Evolutionary conservation across 768 basidiomycete species (phyloP).

Genomic region (Boletales sp.): DNA sequence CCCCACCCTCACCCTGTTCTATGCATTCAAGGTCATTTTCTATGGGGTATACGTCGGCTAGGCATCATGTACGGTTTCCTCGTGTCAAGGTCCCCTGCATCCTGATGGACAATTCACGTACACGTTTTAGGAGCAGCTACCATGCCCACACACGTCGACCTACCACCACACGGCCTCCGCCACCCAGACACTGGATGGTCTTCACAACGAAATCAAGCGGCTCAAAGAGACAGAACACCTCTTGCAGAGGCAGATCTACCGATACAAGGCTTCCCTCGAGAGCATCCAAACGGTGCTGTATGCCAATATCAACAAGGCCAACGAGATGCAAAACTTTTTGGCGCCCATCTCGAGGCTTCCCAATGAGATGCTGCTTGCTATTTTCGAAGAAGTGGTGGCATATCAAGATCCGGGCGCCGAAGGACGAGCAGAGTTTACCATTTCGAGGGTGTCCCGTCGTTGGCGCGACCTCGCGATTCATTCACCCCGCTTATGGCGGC

Average conservation of each 20-base stretch:
- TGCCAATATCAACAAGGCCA: constrained; percentile 21
- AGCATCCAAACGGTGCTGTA: constrained; percentile 13
- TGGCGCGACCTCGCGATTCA: constrained; percentile 31
- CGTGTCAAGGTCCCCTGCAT: not conserved
- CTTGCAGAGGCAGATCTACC: constrained; percentile 16
- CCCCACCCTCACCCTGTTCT: not conserved
- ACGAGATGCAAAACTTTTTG: constrained; percentile 28
- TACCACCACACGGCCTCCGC: constrained; percentile 18
- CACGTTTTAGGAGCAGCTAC: constrained; percentile 14
- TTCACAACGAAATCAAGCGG: constrained; percentile 17
- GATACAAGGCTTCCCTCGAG: constrained; percentile 11
- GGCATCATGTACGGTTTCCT: constrained; percentile 19
- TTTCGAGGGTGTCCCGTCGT: constrained; percentile 30
- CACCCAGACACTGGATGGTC: constrained; percentile 13
- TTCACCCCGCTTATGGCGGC: constrained; percentile 29
- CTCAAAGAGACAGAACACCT: constrained; percentile 13
- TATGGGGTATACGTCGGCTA: constrained; percentile 12
- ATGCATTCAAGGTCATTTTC: constrained; percentile 18
- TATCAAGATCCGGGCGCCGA: constrained; percentile 20
- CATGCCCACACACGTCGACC: constrained; percentile 5
- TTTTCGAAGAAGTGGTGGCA: constrained; percentile 29
- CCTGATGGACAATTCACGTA: constrained; percentile 7
- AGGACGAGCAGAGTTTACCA: constrained; percentile 19
- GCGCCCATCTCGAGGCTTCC: constrained; percentile 29
- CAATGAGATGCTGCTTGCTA: constrained; percentile 28